Conservation (phyloP, 768 basidiomycete species). For the Pholiota conissans region DNA sequence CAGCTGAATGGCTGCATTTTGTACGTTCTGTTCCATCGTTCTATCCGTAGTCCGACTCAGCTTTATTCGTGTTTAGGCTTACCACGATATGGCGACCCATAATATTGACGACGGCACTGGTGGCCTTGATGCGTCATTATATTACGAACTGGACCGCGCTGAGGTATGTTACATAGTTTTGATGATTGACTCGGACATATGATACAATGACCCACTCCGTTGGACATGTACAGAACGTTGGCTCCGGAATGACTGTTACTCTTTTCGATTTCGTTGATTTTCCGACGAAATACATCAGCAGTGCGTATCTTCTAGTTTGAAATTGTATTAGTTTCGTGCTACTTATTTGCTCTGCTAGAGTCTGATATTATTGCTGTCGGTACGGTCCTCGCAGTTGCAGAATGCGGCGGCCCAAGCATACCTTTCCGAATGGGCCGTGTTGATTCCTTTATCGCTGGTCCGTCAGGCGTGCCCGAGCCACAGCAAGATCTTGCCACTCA, state of each 20-base stretch:
- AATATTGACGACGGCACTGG: conserved; percentile 36
- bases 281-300: conserved; percentile 39
- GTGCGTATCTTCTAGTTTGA: conserved; percentile 23
- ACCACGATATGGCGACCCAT: conserved; percentile 41
- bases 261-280: conserved; percentile 34
- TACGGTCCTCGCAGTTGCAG: conserved; percentile 33
- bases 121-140: conserved; percentile 42
- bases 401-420: conserved; percentile 45
- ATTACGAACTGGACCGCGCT: conserved; percentile 36
- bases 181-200: too few species aligned
- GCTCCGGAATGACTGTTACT: conserved; percentile 35
- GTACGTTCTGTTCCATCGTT: conserved; percentile 16
- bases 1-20: conserved; percentile 41
- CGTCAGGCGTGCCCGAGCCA: conserved; percentile 40
- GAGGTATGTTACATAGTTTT: conserved; percentile 24
- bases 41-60: not conserved
- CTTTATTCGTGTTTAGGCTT: conserved; percentile 25
- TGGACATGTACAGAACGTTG: conserved; percentile 48
- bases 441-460: conserved; percentile 38
- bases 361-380: conserved; percentile 44
- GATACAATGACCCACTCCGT: too few species aligned
- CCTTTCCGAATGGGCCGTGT: conserved; percentile 41
- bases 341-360: conserved; percentile 21
- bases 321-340: not conserved
- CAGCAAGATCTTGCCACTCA: conserved; percentile 35